These are phyloP conservation scores for Myotisia sp. DNA, from an alignment of 2,329 filamentous ascomycete genomes.

Conservation along the genomic window DNA sequence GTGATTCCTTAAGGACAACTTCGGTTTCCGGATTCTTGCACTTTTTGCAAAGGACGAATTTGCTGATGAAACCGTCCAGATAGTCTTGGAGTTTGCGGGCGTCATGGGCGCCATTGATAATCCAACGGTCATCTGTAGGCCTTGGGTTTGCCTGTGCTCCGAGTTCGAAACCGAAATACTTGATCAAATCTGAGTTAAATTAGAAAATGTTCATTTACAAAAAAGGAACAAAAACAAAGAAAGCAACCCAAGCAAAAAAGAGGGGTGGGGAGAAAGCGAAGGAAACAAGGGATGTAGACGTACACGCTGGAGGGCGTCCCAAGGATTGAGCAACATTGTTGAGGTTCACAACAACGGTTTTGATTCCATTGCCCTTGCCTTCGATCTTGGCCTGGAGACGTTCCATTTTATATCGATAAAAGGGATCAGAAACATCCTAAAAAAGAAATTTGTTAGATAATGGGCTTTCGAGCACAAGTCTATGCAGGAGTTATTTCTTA, in stretches of 20 bases:
- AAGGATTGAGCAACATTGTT: constrained; percentile 85
- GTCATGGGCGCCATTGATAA: constrained; percentile 98
- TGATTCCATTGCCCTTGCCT: constrained; percentile 99
- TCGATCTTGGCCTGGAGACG: constrained; percentile 97
- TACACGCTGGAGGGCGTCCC: constrained; percentile 69
- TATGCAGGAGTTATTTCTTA: constrained; percentile 12
- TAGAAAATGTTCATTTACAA: constrained; percentile 6
- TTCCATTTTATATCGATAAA: constrained; percentile 99
- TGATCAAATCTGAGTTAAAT: constrained; percentile 58
- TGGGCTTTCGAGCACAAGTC: not conserved
- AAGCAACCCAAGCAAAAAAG: no score
- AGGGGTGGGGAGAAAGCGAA: not conserved
- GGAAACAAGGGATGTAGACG: constrained; percentile 12
- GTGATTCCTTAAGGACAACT: constrained; percentile 83
- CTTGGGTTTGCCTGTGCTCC: constrained; percentile 98
- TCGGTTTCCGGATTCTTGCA: constrained; percentile 99
- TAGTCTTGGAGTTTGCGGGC: constrained; percentile 92
- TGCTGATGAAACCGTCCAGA: constrained; percentile 94
- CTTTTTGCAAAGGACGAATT: constrained; percentile 98
- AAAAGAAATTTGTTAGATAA: constrained; percentile 4
- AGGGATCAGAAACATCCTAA: constrained; percentile 83
- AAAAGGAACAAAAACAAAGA: no score
- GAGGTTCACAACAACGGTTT: constrained; percentile 94
- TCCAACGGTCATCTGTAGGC: constrained; percentile 95
- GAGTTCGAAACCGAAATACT: constrained; percentile 98